Percentiles rank a stretch among this genome's conserved stretches.
phyloP scores from a whole-genome alignment of 2,329 filamentous ascomycete species.

The Sporothrix curviconia region DNA sequence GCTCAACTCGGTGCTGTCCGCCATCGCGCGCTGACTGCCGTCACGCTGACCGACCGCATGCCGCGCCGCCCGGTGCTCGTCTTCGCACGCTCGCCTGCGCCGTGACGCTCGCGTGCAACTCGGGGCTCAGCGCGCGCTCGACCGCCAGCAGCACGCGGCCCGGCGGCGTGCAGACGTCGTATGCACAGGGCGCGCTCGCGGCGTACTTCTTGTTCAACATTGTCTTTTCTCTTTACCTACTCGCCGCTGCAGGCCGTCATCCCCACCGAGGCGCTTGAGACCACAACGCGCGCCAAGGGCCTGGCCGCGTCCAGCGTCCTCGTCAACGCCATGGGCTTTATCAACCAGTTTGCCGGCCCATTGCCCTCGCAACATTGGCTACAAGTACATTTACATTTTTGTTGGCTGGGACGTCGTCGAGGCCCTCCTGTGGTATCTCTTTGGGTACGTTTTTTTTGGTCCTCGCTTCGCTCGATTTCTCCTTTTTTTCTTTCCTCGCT shows the following conservation, averaged over 20 bases:
- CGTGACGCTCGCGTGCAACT: conserved; percentile 37
- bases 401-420: conserved; percentile 43
- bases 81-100: conserved; percentile 37
- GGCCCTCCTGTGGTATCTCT: conserved; percentile 37
- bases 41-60: conserved; percentile 39
- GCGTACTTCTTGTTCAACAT: conserved; percentile 45
- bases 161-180: too few relatives aligned
- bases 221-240: conserved; percentile 43
- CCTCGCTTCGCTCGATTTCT: too few relatives aligned
- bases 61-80: conserved; percentile 40
- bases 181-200: conserved; percentile 38
- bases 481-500: neutral
- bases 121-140: conserved; percentile 31
- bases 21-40: conserved; percentile 38
- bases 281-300: conserved; percentile 46
- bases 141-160: conserved; percentile 28
- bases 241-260: conserved; percentile 45
- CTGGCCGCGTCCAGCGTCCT: conserved; percentile 38
- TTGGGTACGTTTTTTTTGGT: conserved; percentile 35
- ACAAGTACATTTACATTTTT: conserved; percentile 41
- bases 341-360: conserved; percentile 44
- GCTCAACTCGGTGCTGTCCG: conserved; percentile 41
- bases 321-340: conserved; percentile 39
- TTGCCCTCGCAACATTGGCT: conserved; percentile 38
- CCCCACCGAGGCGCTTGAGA: conserved; percentile 42